Evolutionary conservation across 2,329 filamentous ascomycete genomes (phyloP).

Genomic region (Alternaria hordeiaustralica): DNA sequence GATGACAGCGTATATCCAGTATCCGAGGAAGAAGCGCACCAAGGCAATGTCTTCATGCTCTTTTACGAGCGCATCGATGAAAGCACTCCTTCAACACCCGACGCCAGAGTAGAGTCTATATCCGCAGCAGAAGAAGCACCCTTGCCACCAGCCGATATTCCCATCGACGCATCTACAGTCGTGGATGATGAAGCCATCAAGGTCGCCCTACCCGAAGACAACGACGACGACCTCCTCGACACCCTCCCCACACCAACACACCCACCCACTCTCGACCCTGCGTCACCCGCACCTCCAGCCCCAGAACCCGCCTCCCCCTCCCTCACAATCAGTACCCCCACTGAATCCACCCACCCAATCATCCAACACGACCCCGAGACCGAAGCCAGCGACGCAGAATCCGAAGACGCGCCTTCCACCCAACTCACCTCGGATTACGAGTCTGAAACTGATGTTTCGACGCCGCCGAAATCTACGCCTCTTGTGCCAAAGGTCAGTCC

Average conservation of each 20-base stretch:
- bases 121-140: slow-evolving; percentile 21
- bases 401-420: slow-evolving; percentile 31
- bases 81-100: slow-evolving; percentile 52
- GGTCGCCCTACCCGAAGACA: slow-evolving; percentile 30
- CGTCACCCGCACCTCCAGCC: neutral
- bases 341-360: neutral
- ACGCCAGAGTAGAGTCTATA: neutral
- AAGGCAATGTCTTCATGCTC: slow-evolving; percentile 92
- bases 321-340: neutral
- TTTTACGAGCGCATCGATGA: slow-evolving; percentile 75
- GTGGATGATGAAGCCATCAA: slow-evolving; percentile 16
- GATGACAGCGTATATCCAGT: slow-evolving; percentile 83
- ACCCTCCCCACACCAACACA: neutral
- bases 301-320: neutral
- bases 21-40: slow-evolving; percentile 73
- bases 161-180: neutral
- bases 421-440: slow-evolving; percentile 31
- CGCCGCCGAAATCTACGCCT: neutral
- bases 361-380: slow-evolving; percentile 7
- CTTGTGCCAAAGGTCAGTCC: slow-evolving; percentile 20
- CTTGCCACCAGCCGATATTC: slow-evolving; percentile 21
- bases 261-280: neutral
- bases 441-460: slow-evolving; percentile 1
- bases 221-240: slow-evolving; percentile 20
- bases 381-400: slow-evolving; percentile 30